phyloP scores from a whole-genome alignment of 2,329 filamentous ascomycete species.

The Scorias spongiosa region DNA sequence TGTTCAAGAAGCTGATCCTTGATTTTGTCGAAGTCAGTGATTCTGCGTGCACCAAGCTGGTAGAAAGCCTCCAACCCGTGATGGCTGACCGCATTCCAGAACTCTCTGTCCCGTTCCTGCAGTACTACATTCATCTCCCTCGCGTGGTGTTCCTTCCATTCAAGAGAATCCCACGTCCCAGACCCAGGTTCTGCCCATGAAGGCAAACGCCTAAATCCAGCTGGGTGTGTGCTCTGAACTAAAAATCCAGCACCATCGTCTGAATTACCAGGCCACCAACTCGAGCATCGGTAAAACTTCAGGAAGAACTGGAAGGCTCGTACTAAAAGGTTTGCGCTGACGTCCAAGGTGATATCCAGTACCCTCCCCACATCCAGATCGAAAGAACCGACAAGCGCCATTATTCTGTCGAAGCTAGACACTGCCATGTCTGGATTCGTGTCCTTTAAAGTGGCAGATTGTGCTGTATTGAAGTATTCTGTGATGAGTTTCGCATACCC shows the following conservation, averaged over 20 bases:
- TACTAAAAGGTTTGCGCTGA: constrained; percentile 84
- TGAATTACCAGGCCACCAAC: constrained; percentile 79
- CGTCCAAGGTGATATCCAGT: constrained; percentile 84
- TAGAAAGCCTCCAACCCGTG: constrained; percentile 75
- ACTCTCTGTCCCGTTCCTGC: constrained; percentile 52
- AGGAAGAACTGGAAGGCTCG: constrained; percentile 91
- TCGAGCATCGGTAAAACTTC: constrained; percentile 78
- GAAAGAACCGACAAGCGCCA: constrained; percentile 90
- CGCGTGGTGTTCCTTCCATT: constrained; percentile 53
- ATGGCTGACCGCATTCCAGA: constrained; percentile 69
- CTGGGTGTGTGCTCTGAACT: background rate
- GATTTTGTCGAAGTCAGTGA: constrained; percentile 41
- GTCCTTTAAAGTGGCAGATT: constrained; percentile 46
- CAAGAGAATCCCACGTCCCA: constrained; percentile 34
- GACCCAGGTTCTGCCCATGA: constrained; percentile 69
- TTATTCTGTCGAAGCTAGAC: constrained; percentile 80
- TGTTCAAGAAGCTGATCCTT: constrained; percentile 15
- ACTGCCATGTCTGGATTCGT: constrained; percentile 64
- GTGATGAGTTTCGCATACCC: constrained; percentile 94
- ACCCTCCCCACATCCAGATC: constrained; percentile 92
- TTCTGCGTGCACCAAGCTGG: constrained; percentile 61
- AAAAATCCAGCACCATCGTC: constrained; percentile 33
- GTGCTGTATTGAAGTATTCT: constrained; percentile 82
- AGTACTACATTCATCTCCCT: constrained; percentile 40
- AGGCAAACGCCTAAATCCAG: constrained; percentile 38